Percentiles rank a stretch among this genome's conserved stretches.
These are phyloP conservation scores for Lepiota brunneoincarnata DNA, from an alignment of 768 basidiomycete genomes.

Conservation along the genomic window DNA sequence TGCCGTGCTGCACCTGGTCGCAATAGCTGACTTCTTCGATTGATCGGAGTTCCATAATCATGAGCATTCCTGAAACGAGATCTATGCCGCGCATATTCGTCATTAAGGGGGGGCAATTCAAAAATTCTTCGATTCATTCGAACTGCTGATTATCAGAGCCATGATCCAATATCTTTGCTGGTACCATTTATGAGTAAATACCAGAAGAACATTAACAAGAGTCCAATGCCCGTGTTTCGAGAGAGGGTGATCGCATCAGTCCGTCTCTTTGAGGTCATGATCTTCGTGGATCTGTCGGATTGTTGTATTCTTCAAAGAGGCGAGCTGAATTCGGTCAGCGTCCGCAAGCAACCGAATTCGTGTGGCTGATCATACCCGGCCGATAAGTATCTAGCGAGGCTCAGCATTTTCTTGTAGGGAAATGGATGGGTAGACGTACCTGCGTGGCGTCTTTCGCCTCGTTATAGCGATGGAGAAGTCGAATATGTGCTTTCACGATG, in stretches of 20 bases:
- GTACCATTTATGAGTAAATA: not conserved
- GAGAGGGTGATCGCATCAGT: conserved; percentile 30
- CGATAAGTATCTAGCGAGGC: conserved; percentile 64
- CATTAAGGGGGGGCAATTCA: too few relatives aligned
- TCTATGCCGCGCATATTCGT: too few relatives aligned
- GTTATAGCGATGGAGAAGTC: conserved; percentile 71
- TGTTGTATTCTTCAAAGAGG: conserved; percentile 63
- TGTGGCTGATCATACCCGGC: conserved; percentile 46
- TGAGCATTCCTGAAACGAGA: too few relatives aligned
- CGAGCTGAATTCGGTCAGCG: conserved; percentile 49
- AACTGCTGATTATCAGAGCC: too few relatives aligned
- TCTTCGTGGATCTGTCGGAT: conserved; percentile 75
- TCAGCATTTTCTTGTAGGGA: not conserved
- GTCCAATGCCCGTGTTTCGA: not conserved
- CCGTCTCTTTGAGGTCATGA: conserved; percentile 56
- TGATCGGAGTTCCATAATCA: too few relatives aligned
- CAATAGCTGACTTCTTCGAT: not conserved
- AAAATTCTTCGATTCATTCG: too few relatives aligned
- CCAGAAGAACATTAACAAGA: not conserved
- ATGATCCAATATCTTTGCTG: not conserved
- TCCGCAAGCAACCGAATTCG: not conserved
- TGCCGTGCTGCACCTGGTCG: not conserved
- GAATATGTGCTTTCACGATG: conserved; percentile 66
- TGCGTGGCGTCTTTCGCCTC: conserved; percentile 84
- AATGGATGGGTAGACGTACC: conserved; percentile 33